These are phyloP conservation scores for Dactylellina sp. DNA, from an alignment of 2,329 filamentous ascomycete genomes.

Conservation along the genomic window DNA sequence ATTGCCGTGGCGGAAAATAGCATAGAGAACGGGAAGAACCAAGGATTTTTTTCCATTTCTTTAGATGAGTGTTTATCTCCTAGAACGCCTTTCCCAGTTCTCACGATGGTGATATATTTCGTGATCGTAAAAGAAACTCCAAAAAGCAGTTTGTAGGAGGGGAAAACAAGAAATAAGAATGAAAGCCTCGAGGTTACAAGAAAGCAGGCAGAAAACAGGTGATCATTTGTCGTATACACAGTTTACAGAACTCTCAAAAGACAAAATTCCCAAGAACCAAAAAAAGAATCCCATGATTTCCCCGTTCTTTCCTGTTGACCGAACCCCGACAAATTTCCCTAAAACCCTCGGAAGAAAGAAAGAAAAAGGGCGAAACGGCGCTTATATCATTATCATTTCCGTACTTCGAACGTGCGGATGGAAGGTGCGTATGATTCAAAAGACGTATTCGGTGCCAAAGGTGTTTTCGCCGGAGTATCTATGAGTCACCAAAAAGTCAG, in stretches of 20 bases:
- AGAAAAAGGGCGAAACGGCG: slow-evolving; percentile 4
- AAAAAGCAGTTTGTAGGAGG: slow-evolving; percentile 42
- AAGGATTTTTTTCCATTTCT: slow-evolving; percentile 33
- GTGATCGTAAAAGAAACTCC: slow-evolving; percentile 49
- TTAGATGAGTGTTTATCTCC: slow-evolving; percentile 43
- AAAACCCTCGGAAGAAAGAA: slow-evolving; percentile 9
- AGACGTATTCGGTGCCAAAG: slow-evolving; percentile 72
- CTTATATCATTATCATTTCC: slow-evolving; percentile 31
- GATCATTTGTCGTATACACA: slow-evolving; percentile 51
- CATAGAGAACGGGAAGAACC: too few species aligned
- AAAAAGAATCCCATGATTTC: slow-evolving; percentile 27
- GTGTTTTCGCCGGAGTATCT: slow-evolving; percentile 99
- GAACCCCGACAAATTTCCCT: slow-evolving; percentile 20
- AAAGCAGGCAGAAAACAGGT: slow-evolving; percentile 26
- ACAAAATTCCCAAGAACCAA: slow-evolving; percentile 31
- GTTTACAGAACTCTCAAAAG: slow-evolving; percentile 27
- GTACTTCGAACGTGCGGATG: slow-evolving; percentile 24
- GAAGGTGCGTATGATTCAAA: slow-evolving; percentile 58
- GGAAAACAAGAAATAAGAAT: slow-evolving; percentile 26
- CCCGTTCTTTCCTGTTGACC: slow-evolving; percentile 37
- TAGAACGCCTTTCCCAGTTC: slow-evolving; percentile 50
- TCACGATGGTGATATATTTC: slow-evolving; percentile 34
- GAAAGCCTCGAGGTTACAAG: slow-evolving; percentile 13
- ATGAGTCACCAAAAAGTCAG: slow-evolving; percentile 57
- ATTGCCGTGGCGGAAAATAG: neutral